phyloP scores from a whole-genome alignment of 192 early-diverging fungal genomes.

The Backusella circina region DNA sequence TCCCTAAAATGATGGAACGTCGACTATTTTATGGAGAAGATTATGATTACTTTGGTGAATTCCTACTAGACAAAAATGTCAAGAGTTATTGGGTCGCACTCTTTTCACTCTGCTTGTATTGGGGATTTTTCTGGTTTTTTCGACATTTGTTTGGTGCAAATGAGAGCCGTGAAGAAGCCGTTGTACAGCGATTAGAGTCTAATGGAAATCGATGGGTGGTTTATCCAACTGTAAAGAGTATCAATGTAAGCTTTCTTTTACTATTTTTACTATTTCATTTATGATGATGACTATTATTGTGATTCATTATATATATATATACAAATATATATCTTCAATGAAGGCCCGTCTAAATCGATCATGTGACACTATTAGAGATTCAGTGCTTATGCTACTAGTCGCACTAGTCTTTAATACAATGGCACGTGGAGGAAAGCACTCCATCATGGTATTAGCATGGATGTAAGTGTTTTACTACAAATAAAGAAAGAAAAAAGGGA shows the following conservation, averaged over 20 bases:
- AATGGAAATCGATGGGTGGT: neutral
- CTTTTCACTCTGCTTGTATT: neutral
- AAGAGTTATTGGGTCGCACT: slow-evolving; percentile 3
- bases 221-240: neutral
- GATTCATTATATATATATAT: neutral
- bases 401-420: neutral
- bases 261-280: too few species aligned
- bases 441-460: neutral
- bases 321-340: too few species aligned
- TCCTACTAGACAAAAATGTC: neutral
- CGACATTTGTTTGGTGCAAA: slow-evolving; percentile 1
- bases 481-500: too few species aligned
- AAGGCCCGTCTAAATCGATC: neutral
- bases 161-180: slow-evolving; percentile 4
- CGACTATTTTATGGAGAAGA: slow-evolving; percentile 1
- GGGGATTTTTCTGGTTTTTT: slow-evolving; percentile 7
- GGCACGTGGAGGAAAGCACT: slow-evolving; percentile 3
- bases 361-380: neutral
- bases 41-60: slow-evolving; percentile 9
- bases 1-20: neutral
- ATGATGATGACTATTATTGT: neutral
- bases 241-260: neutral
- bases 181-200: neutral
- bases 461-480: neutral
- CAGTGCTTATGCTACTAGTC: neutral